These are phyloP conservation scores for Candida michaelii DNA, from an alignment of 805 yeast species.

Conservation along the genomic window DNA sequence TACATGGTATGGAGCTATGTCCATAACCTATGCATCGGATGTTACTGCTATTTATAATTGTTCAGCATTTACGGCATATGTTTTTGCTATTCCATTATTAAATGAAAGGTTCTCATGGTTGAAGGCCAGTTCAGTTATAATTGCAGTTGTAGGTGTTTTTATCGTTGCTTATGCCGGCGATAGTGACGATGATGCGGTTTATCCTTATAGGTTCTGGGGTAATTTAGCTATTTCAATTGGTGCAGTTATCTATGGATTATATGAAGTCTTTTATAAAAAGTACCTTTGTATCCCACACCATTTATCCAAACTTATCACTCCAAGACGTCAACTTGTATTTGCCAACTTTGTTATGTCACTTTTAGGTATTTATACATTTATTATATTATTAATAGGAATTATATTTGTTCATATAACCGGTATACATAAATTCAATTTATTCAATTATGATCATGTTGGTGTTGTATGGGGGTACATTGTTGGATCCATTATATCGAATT, in stretches of 20 bases:
- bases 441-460: slow-evolving; percentile 36
- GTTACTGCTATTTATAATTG: slow-evolving; percentile 90
- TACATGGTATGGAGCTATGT: slow-evolving; percentile 85
- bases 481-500: slow-evolving; percentile 60
- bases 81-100: slow-evolving; percentile 75
- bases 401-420: slow-evolving; percentile 52
- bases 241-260: slow-evolving; percentile 75
- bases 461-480: slow-evolving; percentile 47
- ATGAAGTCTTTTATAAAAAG: slow-evolving; percentile 80
- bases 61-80: slow-evolving; percentile 84
- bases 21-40: slow-evolving; percentile 76
- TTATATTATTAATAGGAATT: slow-evolving; percentile 48
- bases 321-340: slow-evolving; percentile 73
- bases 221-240: slow-evolving; percentile 71
- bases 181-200: slow-evolving; percentile 26
- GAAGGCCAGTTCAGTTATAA: slow-evolving; percentile 64
- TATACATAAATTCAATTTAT: slow-evolving; percentile 57
- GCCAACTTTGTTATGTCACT: slow-evolving; percentile 73
- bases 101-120: slow-evolving; percentile 62
- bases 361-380: slow-evolving; percentile 58
- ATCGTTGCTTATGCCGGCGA: slow-evolving; percentile 70
- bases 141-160: slow-evolving; percentile 75
- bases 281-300: slow-evolving; percentile 71
- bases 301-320: slow-evolving; percentile 40
- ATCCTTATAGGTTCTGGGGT: slow-evolving; percentile 66